These are phyloP conservation scores for Xylariaceae sp. DNA, from an alignment of 2,329 filamentous ascomycete species.

Conservation along the genomic window DNA sequence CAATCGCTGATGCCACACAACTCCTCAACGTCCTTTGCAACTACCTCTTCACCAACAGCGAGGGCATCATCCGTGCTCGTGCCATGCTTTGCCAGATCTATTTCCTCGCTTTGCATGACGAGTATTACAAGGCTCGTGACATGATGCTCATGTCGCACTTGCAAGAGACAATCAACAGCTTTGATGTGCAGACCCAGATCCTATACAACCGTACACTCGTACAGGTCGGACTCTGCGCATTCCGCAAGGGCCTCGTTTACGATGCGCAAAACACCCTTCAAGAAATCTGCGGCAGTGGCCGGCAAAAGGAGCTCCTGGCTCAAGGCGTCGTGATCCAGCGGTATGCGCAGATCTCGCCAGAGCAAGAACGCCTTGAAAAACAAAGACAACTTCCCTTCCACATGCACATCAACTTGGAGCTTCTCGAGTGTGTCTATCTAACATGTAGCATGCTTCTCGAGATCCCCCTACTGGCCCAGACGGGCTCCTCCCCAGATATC, in stretches of 20 bases:
- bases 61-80: constrained; percentile 91
- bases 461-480: constrained; percentile 94
- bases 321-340: constrained; percentile 98
- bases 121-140: constrained; percentile 96
- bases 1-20: constrained; percentile 63
- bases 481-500: constrained; percentile 91
- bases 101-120: constrained; percentile 93
- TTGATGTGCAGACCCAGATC: constrained; percentile 95
- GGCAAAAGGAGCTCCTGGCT: constrained; percentile 95
- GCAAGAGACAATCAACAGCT: constrained; percentile 93
- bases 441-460: constrained; percentile 99
- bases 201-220: constrained; percentile 98
- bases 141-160: constrained; percentile 99
- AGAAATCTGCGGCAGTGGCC: constrained; percentile 94
- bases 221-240: constrained; percentile 95
- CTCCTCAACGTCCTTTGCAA: constrained; percentile 87
- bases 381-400: constrained; percentile 98
- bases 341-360: constrained; percentile 91
- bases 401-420: constrained; percentile 99
- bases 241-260: constrained; percentile 94
- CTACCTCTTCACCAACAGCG: constrained; percentile 90
- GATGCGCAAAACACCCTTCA: constrained; percentile 96
- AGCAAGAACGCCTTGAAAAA: constrained; percentile 95
- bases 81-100: constrained; percentile 99
- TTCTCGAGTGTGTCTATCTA: constrained; percentile 96